phyloP scores from a whole-genome alignment of 208 protist species.

The Phytomonas francai region DNA sequence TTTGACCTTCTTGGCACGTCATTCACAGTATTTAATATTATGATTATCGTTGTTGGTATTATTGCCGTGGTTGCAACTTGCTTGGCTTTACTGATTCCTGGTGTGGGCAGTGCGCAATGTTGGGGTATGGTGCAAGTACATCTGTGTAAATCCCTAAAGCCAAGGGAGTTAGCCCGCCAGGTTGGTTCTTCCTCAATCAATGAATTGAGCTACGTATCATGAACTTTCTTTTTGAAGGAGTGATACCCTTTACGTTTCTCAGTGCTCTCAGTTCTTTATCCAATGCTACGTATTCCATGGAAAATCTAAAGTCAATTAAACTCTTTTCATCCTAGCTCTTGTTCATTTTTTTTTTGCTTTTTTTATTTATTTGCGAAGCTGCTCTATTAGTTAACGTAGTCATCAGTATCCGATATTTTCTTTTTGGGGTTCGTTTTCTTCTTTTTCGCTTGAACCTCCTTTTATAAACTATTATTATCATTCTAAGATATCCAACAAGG shows the following conservation, averaged over 20 bases:
- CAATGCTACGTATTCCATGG: constrained; percentile 1
- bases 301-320: constrained; percentile 3
- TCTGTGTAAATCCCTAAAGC: no score
- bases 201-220: no score
- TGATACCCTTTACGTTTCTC: no score
- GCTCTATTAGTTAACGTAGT: constrained; percentile 4
- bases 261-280: constrained; percentile 3
- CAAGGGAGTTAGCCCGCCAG: no score
- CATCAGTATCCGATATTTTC: neutral
- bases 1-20: neutral
- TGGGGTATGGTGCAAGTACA: no score
- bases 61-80: neutral
- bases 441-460: no score
- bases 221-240: no score
- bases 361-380: constrained; percentile 10
- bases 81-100: neutral
- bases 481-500: constrained; percentile 5
- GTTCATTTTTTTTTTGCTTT: neutral
- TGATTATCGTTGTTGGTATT: neutral
- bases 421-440: constrained; percentile 1
- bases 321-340: constrained; percentile 3
- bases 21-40: neutral
- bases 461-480: constrained; percentile 9
- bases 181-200: no score
- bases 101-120: neutral